phyloP scores from a whole-genome alignment of 2,329 filamentous ascomycete species.

The Colletotrichum karsti region DNA sequence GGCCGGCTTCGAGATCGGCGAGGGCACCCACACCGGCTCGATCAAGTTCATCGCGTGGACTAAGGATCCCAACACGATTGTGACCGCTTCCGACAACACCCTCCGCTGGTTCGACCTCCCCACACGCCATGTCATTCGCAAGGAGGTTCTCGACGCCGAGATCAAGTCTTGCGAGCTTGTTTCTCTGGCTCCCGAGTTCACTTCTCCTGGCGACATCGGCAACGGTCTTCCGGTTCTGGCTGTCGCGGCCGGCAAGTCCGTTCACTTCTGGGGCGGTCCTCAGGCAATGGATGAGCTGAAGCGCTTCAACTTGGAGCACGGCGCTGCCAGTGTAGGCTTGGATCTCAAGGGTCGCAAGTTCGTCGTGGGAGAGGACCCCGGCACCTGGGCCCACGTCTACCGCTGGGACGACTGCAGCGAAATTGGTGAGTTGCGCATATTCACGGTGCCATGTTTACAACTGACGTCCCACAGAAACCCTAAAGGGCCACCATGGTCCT shows the following conservation, averaged over 20 bases:
- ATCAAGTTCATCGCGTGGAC: constrained; percentile 99
- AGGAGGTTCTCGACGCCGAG: constrained; percentile 81
- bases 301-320: constrained; percentile 80
- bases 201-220: constrained; percentile 69
- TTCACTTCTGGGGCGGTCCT: constrained; percentile 88
- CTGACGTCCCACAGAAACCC: constrained; percentile 69
- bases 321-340: constrained; percentile 89
- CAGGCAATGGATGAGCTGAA: constrained; percentile 79
- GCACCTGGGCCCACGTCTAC: constrained; percentile 97
- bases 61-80: constrained; percentile 84
- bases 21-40: constrained; percentile 81
- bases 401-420: constrained; percentile 86
- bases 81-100: constrained; percentile 91
- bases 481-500: constrained; percentile 96
- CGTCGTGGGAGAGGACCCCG: constrained; percentile 88
- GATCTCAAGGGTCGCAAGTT: constrained; percentile 84
- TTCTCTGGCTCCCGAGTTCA: constrained; percentile 66
- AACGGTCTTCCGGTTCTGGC: constrained; percentile 79
- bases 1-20: constrained; percentile 85
- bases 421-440: constrained; percentile 64
- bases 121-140: constrained; percentile 76
- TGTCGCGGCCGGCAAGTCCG: constrained; percentile 92
- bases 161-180: constrained; percentile 95
- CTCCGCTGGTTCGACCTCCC: constrained; percentile 95
- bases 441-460: not conserved